Conservation (phyloP, 2,329 filamentous ascomycete genomes). For the Cadophora sp. region DNA sequence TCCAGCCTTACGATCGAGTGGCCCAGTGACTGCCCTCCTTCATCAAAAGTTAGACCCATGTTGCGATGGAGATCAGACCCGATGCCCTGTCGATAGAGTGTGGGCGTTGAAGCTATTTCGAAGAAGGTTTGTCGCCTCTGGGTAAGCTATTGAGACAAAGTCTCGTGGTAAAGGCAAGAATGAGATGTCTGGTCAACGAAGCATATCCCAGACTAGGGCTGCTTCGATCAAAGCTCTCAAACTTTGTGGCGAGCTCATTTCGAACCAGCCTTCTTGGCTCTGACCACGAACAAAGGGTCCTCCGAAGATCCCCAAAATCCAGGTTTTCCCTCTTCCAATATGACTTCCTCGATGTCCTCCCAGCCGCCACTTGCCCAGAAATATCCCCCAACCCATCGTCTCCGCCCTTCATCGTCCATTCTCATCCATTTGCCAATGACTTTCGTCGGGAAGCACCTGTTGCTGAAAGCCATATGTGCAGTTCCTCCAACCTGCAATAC, state of each 20-base stretch:
- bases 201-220: neutral
- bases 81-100: neutral
- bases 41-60: neutral
- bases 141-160: no score
- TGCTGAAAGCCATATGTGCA: slow-evolving; percentile 57
- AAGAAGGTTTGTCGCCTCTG: neutral
- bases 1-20: neutral
- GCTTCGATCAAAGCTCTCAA: neutral
- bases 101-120: neutral
- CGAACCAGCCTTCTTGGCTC: slow-evolving; percentile 37
- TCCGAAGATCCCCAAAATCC: slow-evolving; percentile 30
- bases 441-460: slow-evolving; percentile 61
- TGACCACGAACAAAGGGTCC: slow-evolving; percentile 54
- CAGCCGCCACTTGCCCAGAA: slow-evolving; percentile 54
- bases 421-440: slow-evolving; percentile 55
- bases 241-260: neutral
- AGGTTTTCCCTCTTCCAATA: slow-evolving; percentile 50
- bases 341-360: slow-evolving; percentile 59
- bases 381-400: slow-evolving; percentile 59
- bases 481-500: slow-evolving; percentile 50
- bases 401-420: slow-evolving; percentile 51
- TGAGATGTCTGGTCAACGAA: neutral
- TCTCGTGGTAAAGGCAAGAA: neutral
- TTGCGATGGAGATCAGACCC: neutral
- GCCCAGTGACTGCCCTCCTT: neutral